Percentiles rank a stretch among this genome's conserved stretches.
Evolutionary conservation across 1,284 basidiomycete species (phyloP).

Genomic region (Naganishia cerealis): DNA sequence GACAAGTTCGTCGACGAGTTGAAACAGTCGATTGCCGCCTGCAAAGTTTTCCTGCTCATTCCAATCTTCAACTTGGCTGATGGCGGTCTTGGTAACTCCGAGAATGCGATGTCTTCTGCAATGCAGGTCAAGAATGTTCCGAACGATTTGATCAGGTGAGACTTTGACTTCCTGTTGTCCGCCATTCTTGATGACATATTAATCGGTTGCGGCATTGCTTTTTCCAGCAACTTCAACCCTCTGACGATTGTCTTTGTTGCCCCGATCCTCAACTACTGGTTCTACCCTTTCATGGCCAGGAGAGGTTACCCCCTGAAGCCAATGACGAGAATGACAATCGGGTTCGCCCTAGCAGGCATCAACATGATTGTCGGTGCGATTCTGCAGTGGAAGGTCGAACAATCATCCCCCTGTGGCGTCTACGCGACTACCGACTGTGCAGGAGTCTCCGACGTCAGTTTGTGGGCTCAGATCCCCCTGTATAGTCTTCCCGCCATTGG

Average conservation of each 20-base stretch:
- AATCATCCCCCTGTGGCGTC: conserved; percentile 54
- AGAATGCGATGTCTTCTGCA: conserved; percentile 53
- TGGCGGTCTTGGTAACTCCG: conserved; percentile 55
- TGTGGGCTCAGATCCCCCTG: conserved; percentile 55
- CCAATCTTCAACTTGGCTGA: conserved; percentile 57
- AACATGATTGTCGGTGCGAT: conserved; percentile 55
- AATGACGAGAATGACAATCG: conserved; percentile 49
- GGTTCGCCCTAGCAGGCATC: conserved; percentile 49
- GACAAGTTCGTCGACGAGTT: conserved; percentile 58
- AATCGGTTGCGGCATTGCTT: neutral
- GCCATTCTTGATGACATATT: conserved; percentile 47
- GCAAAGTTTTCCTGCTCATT: conserved; percentile 51
- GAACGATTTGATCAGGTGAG: conserved; percentile 42
- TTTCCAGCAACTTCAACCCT: conserved; percentile 57
- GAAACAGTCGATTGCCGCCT: conserved; percentile 54
- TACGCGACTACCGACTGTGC: conserved; percentile 48
- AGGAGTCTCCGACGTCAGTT: conserved; percentile 36
- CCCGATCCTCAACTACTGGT: conserved; percentile 54
- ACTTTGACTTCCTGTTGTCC: conserved; percentile 44
- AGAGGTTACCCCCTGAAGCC: conserved; percentile 50
- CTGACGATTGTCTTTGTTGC: conserved; percentile 55
- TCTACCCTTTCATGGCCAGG: conserved; percentile 55
- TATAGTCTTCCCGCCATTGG: conserved; percentile 57
- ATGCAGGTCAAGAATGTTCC: conserved; percentile 22
- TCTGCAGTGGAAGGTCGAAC: conserved; percentile 57